Percentiles rank a stretch among this genome's conserved stretches.
Conservation (phyloP, 2,329 filamentous ascomycete species). For the Dryadomyces sulphureus region DNA sequence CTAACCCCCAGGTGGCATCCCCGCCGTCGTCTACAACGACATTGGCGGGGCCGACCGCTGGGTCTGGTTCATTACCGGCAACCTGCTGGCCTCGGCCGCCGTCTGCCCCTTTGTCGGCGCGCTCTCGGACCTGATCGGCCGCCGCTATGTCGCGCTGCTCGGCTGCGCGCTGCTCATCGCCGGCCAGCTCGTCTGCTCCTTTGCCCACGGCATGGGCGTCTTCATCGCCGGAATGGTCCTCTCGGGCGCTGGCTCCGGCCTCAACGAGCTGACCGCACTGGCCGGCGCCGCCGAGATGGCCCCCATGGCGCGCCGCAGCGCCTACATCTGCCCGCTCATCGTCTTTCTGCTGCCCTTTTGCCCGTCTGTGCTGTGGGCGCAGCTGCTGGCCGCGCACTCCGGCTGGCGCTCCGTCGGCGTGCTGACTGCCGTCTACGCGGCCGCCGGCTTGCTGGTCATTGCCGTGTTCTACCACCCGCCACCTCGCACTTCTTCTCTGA, state of each 20-base stretch:
- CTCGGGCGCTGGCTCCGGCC: conserved; percentile 49
- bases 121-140: conserved; percentile 47
- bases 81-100: conserved; percentile 40
- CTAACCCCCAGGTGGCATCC: conserved; percentile 21
- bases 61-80: conserved; percentile 43
- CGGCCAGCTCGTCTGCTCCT: conserved; percentile 44
- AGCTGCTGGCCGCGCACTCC: conserved; percentile 30
- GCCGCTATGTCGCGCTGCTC: conserved; percentile 40
- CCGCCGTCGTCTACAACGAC: conserved; percentile 41
- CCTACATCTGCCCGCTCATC: conserved; percentile 45
- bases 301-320: conserved; percentile 47
- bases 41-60: conserved; percentile 45
- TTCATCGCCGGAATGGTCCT: conserved; percentile 42
- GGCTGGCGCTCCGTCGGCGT: conserved; percentile 41
- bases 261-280: conserved; percentile 54
- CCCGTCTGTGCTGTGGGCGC: conserved; percentile 46
- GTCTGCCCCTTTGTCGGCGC: conserved; percentile 51
- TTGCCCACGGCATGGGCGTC: conserved; percentile 41
- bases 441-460: conserved; percentile 34
- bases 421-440: conserved; percentile 35
- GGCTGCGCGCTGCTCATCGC: conserved; percentile 39
- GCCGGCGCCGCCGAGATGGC: conserved; percentile 55
- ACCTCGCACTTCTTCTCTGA: conserved; percentile 18
- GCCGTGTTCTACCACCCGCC: conserved; percentile 39
- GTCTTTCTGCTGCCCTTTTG: conserved; percentile 49